phyloP scores from a whole-genome alignment of 1,284 basidiomycete genomes.

The Limonomyces culmigenus region DNA sequence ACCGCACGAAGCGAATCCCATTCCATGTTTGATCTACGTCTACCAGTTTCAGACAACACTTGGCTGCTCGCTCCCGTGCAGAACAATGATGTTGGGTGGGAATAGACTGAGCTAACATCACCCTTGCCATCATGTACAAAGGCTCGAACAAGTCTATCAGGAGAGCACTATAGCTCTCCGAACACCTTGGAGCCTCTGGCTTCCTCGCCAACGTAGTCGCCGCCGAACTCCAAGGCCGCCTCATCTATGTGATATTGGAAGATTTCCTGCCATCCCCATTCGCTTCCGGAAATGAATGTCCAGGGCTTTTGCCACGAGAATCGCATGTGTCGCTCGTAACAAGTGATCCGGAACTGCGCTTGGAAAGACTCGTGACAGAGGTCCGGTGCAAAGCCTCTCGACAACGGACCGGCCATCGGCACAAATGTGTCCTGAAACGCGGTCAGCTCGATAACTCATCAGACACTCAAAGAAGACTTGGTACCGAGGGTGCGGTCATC shows the following conservation, averaged over 20 bases:
- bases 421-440: not conserved
- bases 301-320: not conserved
- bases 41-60: too few species aligned
- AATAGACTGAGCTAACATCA: too few species aligned
- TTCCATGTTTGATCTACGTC: too few species aligned
- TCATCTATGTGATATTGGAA: not conserved
- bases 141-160: too few species aligned
- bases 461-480: not conserved
- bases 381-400: not conserved
- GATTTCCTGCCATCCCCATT: not conserved
- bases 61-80: too few species aligned
- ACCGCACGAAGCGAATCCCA: too few species aligned
- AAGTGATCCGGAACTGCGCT: not conserved
- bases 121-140: too few species aligned
- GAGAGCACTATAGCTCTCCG: too few species aligned
- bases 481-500: not conserved
- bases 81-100: too few species aligned
- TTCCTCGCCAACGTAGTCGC: not conserved
- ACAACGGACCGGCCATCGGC: not conserved
- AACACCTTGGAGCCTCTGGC: not conserved
- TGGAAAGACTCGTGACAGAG: not conserved
- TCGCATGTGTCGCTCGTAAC: not conserved
- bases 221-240: not conserved
- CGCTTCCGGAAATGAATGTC: not conserved
- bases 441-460: not conserved